Percentiles rank a stretch among this genome's conserved stretches.
Conservation (phyloP, 257 asterid species). For the Capsicum rhomboideum region DNA sequence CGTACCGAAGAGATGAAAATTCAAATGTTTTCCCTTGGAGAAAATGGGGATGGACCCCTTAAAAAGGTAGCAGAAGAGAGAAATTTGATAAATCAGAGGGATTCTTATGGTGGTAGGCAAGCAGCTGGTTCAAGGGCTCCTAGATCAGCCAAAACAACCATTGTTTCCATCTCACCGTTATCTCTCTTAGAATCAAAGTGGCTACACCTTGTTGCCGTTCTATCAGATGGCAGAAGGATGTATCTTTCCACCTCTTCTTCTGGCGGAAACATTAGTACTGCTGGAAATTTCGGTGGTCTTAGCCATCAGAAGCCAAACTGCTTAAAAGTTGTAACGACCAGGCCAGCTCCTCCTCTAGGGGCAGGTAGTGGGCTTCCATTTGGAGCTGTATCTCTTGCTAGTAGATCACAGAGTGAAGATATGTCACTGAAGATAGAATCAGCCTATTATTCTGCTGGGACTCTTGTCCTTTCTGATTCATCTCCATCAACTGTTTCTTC, state of each 20-base stretch:
- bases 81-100: constrained; percentile 84
- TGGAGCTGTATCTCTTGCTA: constrained; percentile 73
- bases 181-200: constrained; percentile 87
- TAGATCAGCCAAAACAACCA: constrained; percentile 59
- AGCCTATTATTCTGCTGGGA: constrained; percentile 74
- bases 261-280: constrained; percentile 59
- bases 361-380: constrained; percentile 73
- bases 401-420: constrained; percentile 84
- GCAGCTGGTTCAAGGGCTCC: constrained; percentile 59
- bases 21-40: constrained; percentile 83
- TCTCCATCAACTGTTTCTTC: constrained; percentile 79
- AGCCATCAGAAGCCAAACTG: constrained; percentile 62
- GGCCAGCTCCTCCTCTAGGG: constrained; percentile 95
- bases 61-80: constrained; percentile 91
- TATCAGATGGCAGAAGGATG: constrained; percentile 98
- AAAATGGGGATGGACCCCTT: constrained; percentile 73
- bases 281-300: constrained; percentile 61
- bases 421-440: constrained; percentile 84
- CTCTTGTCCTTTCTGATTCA: constrained; percentile 83
- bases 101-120: constrained; percentile 72
- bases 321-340: constrained; percentile 86
- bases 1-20: constrained; percentile 95
- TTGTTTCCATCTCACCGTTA: constrained; percentile 78
- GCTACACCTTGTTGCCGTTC: constrained; percentile 84
- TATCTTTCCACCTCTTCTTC: constrained; percentile 84